Conservation (phyloP, 1,284 basidiomycete genomes). For the Coriolopsis trogii region DNA sequence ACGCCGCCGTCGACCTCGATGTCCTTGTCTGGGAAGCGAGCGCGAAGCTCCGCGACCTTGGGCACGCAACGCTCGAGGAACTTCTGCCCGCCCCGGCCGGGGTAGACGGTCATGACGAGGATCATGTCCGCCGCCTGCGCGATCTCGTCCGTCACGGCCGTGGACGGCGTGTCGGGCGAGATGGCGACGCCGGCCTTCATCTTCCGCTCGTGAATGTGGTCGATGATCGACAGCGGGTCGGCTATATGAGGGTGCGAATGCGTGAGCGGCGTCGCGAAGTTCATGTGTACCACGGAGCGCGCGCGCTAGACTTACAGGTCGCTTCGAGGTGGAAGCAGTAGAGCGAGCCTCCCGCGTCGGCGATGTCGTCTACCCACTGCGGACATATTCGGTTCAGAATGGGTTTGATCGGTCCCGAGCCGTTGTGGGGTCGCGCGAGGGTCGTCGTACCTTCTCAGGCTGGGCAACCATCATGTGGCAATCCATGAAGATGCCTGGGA, state of each 20-base stretch:
- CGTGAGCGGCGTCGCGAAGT: not conserved
- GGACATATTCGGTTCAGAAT: not conserved
- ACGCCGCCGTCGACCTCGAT: slow-evolving; percentile 99
- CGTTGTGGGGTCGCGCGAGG: not conserved
- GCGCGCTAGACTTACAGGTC: slow-evolving; percentile 73
- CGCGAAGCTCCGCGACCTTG: slow-evolving; percentile 91
- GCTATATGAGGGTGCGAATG: slow-evolving; percentile 43
- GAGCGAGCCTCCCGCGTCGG: slow-evolving; percentile 90
- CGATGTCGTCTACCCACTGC: slow-evolving; percentile 96
- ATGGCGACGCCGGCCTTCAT: slow-evolving; percentile 96
- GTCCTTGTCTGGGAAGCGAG: slow-evolving; percentile 89
- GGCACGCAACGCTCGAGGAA: slow-evolving; percentile 93
- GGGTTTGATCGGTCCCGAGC: not conserved
- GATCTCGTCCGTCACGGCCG: slow-evolving; percentile 83
- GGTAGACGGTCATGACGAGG: slow-evolving; percentile 97
- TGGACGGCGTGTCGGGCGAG: slow-evolving; percentile 89
- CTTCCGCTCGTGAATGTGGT: slow-evolving; percentile 69
- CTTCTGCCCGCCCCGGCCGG: slow-evolving; percentile 94
- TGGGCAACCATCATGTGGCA: slow-evolving; percentile 99
- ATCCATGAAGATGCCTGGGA: slow-evolving; percentile 98
- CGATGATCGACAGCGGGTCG: slow-evolving; percentile 75
- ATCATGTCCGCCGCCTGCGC: slow-evolving; percentile 87
- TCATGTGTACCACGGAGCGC: too few species aligned
- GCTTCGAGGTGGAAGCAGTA: slow-evolving; percentile 99
- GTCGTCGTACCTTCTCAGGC: slow-evolving; percentile 73